phyloP scores from a whole-genome alignment of 2,329 filamentous ascomycete species.

The Nemania serpens region DNA sequence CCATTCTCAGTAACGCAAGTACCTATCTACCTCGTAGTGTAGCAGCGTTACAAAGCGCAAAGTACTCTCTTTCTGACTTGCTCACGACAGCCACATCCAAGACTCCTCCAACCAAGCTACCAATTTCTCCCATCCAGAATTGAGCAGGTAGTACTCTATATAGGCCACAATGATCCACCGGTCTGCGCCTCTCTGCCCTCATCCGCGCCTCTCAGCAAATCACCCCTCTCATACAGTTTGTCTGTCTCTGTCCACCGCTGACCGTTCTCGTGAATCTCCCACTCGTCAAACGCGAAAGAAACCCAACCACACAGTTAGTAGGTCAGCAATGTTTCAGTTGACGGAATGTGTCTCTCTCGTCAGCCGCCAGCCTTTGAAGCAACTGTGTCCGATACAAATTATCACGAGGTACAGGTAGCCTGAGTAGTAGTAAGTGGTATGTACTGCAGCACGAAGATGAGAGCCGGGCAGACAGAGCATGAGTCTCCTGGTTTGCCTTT shows the following conservation, averaged over 20 bases:
- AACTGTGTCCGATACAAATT: not conserved
- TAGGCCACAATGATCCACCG: not conserved
- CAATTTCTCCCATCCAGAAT: too few relatives aligned
- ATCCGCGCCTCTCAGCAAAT: not conserved
- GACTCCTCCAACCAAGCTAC: too few relatives aligned
- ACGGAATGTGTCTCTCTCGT: slow-evolving; percentile 1
- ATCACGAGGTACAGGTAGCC: too few relatives aligned
- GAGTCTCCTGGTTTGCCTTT: not conserved
- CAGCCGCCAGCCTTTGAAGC: not conserved
- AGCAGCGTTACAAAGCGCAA: too few relatives aligned
- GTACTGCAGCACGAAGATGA: too few relatives aligned
- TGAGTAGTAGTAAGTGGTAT: too few relatives aligned
- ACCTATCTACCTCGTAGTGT: too few relatives aligned
- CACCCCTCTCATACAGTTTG: not conserved
- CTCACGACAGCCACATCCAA: too few relatives aligned
- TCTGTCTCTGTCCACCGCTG: not conserved
- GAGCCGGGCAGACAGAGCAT: not conserved
- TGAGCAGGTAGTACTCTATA: too few relatives aligned
- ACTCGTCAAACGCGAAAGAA: not conserved
- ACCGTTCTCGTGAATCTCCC: not conserved
- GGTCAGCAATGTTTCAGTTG: not conserved
- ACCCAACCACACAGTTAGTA: not conserved
- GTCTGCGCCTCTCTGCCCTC: not conserved
- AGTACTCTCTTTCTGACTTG: too few relatives aligned
- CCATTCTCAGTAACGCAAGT: too few relatives aligned